Base-by-base conservation (phyloP, 2,329 filamentous ascomycete species). In the Aspergillus aculeatinus region DNA sequence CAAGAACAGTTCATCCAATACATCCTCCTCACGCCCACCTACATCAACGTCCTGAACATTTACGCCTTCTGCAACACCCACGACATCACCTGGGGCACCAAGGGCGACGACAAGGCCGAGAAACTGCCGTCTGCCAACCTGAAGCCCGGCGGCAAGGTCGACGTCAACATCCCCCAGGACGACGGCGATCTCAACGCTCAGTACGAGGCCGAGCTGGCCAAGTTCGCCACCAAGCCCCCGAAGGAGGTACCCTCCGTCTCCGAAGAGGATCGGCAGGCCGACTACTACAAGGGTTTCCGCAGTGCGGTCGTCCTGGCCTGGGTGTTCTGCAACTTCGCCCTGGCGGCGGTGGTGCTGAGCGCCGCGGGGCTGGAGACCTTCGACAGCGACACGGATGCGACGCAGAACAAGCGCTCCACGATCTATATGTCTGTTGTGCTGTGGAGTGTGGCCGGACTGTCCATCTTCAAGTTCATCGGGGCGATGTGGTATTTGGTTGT, bases 51-150 rank as follows among this genome's bases (percentile, higher is more conserved):
- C 60, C 87, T 99, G 70, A 99, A 98, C 81, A 95, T 99, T 59
- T 99, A 98, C 78, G 94, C 94, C 62, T 99, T 99, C 79, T 98
- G 93, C 80, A 97, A 97, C 79, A 96, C 93, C 27, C 93, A 97
- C 83, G 93, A 97, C 72, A 95, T 97, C 65, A 96, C 93, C 3
- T 97, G 93, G 93, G 93, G 93, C 71, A 99, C 95, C 48, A 99
- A 98, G 78, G 95, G 95, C 69, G 95, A 98, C 74, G 94, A 97
- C 79, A 97, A 96, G 77, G 85, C 94, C 6, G 92, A 96, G 69
- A 93, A 94, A 72, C 85, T 97, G 56, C 91, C 92, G 1, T 91
- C 88, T 0, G 94, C 95, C 68, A 93, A 88, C 68, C 89, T 93
- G 57, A 96, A 97, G 76, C 90, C 96, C 49, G 94, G 92, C 67